Percentiles rank a stretch among this genome's conserved stretches.
These are phyloP conservation scores for Diaporthe helianthi DNA, from an alignment of 2,329 filamentous ascomycete species.

Conservation along the genomic window DNA sequence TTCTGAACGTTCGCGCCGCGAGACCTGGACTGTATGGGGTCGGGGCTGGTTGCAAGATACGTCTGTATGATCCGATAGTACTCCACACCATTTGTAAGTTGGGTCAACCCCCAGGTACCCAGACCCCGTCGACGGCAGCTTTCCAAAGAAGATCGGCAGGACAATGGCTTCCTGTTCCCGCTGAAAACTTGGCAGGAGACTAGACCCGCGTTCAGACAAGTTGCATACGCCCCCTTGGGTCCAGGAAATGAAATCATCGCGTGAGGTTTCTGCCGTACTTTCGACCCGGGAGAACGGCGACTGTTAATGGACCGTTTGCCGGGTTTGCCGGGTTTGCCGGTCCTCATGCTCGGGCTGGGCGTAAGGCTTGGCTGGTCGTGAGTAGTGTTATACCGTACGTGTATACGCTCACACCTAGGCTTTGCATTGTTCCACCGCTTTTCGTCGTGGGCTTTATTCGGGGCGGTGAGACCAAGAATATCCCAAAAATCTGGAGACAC, in stretches of 20 bases:
- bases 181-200: slow-evolving; percentile 20
- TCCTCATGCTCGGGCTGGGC: slow-evolving; percentile 7
- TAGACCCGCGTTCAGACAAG: neutral
- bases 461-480: slow-evolving; percentile 23
- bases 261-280: neutral
- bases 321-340: slow-evolving; percentile 25
- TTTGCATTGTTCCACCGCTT: slow-evolving; percentile 20
- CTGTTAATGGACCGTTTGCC: slow-evolving; percentile 5
- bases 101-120: slow-evolving; percentile 4
- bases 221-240: neutral
- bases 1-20: neutral
- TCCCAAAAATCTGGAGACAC: slow-evolving; percentile 12
- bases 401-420: slow-evolving; percentile 5
- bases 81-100: slow-evolving; percentile 15
- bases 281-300: neutral
- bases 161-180: slow-evolving; percentile 7
- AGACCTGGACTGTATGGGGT: slow-evolving; percentile 6
- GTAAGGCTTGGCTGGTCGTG: slow-evolving; percentile 14
- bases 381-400: neutral
- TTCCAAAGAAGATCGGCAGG: slow-evolving; percentile 14
- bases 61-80: slow-evolving; percentile 20
- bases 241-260: slow-evolving; percentile 23
- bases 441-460: neutral
- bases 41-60: neutral
- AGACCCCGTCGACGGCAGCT: slow-evolving; percentile 15